These are phyloP conservation scores for Viola pubescens DNA, from an alignment of 441 rosid genomes.

Conservation along the genomic window DNA sequence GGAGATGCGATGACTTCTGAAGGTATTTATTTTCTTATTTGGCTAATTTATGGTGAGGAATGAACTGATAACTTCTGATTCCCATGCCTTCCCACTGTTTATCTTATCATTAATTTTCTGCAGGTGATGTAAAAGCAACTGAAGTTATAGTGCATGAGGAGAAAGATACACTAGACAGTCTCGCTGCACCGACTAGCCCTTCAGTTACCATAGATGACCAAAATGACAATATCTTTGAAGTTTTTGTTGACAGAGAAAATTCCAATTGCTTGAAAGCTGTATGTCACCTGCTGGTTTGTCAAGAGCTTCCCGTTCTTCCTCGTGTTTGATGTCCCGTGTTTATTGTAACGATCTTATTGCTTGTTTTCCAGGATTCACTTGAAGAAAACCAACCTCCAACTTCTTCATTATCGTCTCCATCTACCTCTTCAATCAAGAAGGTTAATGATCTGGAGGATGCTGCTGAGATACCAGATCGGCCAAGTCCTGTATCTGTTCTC, in stretches of 20 bases:
- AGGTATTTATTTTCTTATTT: slow-evolving; percentile 35
- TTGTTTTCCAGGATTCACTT: slow-evolving; percentile 39
- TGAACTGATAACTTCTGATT: slow-evolving; percentile 9
- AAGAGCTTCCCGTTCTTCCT: slow-evolving; percentile 9
- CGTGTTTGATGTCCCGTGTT: background rate
- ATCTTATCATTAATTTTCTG: slow-evolving; percentile 14
- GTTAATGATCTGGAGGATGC: slow-evolving; percentile 36
- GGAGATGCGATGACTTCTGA: slow-evolving; percentile 21
- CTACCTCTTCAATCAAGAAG: slow-evolving; percentile 32
- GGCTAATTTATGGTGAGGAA: slow-evolving; percentile 15
- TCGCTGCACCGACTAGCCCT: slow-evolving; percentile 25
- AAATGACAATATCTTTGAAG: slow-evolving; percentile 25
- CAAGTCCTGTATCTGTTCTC: slow-evolving; percentile 90
- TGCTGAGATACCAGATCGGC: slow-evolving; percentile 42
- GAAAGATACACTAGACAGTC: slow-evolving; percentile 19
- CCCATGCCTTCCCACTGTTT: slow-evolving; percentile 5
- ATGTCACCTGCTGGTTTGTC: slow-evolving; percentile 12
- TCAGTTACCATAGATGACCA: slow-evolving; percentile 21
- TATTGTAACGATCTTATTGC: slow-evolving; percentile 6
- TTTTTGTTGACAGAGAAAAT: slow-evolving; percentile 23
- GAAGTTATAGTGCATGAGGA: slow-evolving; percentile 33
- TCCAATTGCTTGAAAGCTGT: slow-evolving; percentile 34
- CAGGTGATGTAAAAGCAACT: slow-evolving; percentile 30
- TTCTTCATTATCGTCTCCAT: slow-evolving; percentile 52
- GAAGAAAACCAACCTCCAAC: slow-evolving; percentile 25